Evolutionary conservation across 192 early-diverging fungal genomes (phyloP), one percentile per base, ranked within the genome.

Genomic region (Chytriomyces sp.): DNA sequence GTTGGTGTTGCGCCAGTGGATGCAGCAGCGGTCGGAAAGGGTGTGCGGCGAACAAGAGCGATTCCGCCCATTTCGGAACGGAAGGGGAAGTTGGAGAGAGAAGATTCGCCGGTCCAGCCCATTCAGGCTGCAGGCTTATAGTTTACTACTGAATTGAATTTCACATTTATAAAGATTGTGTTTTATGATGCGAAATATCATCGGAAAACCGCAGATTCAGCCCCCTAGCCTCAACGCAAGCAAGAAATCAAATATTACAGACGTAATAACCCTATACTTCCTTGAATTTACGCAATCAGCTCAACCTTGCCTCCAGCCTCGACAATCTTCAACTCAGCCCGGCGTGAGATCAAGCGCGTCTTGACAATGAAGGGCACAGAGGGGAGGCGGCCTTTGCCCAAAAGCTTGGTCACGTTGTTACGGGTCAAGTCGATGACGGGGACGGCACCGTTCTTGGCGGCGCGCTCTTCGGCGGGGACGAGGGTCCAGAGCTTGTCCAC

Each of bases 251-350:
- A n/a, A n/a, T n/a, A n/a, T n/a, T n/a, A 49, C 44, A 49, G 44
- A n/a, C 44, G 44, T 49, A 49, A 49, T 22, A 49, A 14, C 22
- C 44, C 17, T 49, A n/a, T 49, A n/a, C 22, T 58, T 58, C n/a
- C 28, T 58, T n/a, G 30, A 14, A 71, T 76, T 81, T 82, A 86
- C 38, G 85, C 85, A 70, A 82, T 69, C 31, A 86, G 78, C 74
- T 86, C 85, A 44, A 86, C 85, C 73, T 81, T 78, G 38, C 97
- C 97, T 86, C 97, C 97, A 77, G 87, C 94, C 77, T 86, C 91
- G 86, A 96, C 93, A 89, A 99, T 97, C 94, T 99, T 99, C 86
- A 96, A 88, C 90, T 99, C 97, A 54, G 97, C 97, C 76, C 84
- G 81, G 79, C 89, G 86, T 80, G 91, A 93, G 78, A 99, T 93